These are phyloP conservation scores for Arabis hirsuta DNA, from an alignment of 345 rosid species.

Conservation along the genomic window DNA sequence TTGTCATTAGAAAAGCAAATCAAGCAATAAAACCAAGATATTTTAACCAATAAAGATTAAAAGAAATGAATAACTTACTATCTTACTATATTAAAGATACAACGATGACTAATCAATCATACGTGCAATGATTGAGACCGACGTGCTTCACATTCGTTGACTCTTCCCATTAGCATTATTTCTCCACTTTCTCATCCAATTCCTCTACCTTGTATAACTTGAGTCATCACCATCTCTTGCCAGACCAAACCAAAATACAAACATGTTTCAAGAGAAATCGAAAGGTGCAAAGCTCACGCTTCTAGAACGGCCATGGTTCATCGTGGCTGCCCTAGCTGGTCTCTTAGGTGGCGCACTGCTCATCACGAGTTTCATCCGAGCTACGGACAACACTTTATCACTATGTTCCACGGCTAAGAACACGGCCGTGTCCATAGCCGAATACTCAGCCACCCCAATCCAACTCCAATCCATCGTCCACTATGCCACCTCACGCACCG, in stretches of 20 bases:
- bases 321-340: slow-evolving; percentile 46
- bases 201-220: slow-evolving; percentile 36
- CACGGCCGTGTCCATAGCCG: slow-evolving; percentile 33
- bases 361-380: slow-evolving; percentile 48
- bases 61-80: neutral
- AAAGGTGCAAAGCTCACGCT: slow-evolving; percentile 28
- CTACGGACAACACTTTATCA: slow-evolving; percentile 47
- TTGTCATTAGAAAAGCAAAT: no score
- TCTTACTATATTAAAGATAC: neutral
- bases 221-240: slow-evolving; percentile 25
- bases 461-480: slow-evolving; percentile 74
- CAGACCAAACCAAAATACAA: slow-evolving; percentile 25
- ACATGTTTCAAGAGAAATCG: slow-evolving; percentile 35
- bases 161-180: slow-evolving; percentile 27
- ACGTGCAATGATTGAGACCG: slow-evolving; percentile 38
- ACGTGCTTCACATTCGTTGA: slow-evolving; percentile 43
- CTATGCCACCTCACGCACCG: slow-evolving; percentile 64
- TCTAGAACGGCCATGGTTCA: slow-evolving; percentile 49
- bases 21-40: no score
- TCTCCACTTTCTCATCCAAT: slow-evolving; percentile 39
- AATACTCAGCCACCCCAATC: slow-evolving; percentile 52
- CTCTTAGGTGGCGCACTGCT: slow-evolving; percentile 53
- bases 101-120: slow-evolving; percentile 5
- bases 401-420: slow-evolving; percentile 49
- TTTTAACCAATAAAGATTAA: no score